These are phyloP conservation scores for Penicillium crustosum DNA, from an alignment of 2,329 filamentous ascomycete species.

Conservation along the genomic window DNA sequence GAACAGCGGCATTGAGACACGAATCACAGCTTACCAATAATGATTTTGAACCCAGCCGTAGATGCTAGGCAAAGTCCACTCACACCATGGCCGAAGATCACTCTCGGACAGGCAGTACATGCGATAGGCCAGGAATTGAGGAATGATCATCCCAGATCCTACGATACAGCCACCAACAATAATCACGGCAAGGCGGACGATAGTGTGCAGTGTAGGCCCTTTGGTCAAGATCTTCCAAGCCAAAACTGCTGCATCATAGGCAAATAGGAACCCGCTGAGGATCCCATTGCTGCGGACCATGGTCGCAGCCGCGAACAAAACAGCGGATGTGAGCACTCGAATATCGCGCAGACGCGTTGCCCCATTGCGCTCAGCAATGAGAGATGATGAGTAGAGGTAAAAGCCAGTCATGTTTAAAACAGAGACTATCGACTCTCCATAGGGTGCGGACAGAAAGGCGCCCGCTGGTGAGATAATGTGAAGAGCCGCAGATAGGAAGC, in stretches of 20 bases:
- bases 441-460: constrained; percentile 83
- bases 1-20: background rate
- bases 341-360: constrained; percentile 41
- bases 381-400: constrained; percentile 61
- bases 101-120: constrained; percentile 60
- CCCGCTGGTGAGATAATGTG: constrained; percentile 86
- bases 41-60: constrained; percentile 84
- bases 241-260: constrained; percentile 56
- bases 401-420: constrained; percentile 73
- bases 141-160: constrained; percentile 65
- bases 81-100: constrained; percentile 70
- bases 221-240: constrained; percentile 45
- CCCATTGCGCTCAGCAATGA: constrained; percentile 34
- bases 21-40: constrained; percentile 70
- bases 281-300: constrained; percentile 83
- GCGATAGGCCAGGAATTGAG: constrained; percentile 73
- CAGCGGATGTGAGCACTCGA: constrained; percentile 62
- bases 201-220: constrained; percentile 36
- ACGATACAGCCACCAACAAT: constrained; percentile 67
- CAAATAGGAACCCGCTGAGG: constrained; percentile 74
- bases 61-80: constrained; percentile 72
- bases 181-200: constrained; percentile 59
- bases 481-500: constrained; percentile 67
- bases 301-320: constrained; percentile 69
- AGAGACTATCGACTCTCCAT: constrained; percentile 77